Percentiles rank a stretch among this genome's conserved stretches.
Conservation (phyloP, 768 basidiomycete species). For the Albatrellus ellisii region DNA sequence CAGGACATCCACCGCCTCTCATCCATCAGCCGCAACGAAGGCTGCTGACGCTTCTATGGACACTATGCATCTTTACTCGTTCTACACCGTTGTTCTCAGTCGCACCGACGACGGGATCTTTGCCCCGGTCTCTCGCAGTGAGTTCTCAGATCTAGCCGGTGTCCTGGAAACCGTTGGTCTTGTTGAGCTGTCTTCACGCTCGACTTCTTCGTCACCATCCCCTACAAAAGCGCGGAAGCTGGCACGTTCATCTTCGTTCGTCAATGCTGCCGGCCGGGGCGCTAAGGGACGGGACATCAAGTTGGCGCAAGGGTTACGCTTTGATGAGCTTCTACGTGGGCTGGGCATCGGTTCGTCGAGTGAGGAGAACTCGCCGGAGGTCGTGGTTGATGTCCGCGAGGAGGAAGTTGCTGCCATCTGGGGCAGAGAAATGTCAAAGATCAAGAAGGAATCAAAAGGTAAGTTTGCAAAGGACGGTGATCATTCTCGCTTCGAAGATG, state of each 20-base stretch:
- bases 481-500: constrained; percentile 25
- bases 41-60: constrained; percentile 32
- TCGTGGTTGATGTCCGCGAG: constrained; percentile 26
- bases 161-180: constrained; percentile 67
- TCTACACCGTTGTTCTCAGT: constrained; percentile 46
- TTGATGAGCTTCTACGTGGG: constrained; percentile 60
- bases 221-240: constrained; percentile 38
- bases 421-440: constrained; percentile 34
- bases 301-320: constrained; percentile 48
- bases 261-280: constrained; percentile 20
- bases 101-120: constrained; percentile 43
- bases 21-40: constrained; percentile 15
- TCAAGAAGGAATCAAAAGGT: constrained; percentile 28
- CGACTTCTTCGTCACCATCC: constrained; percentile 18
- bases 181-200: constrained; percentile 28
- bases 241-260: constrained; percentile 47
- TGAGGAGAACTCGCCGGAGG: constrained; percentile 16
- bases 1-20: no score
- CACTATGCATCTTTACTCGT: constrained; percentile 45
- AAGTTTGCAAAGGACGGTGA: constrained; percentile 17
- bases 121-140: constrained; percentile 55
- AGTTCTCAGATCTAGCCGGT: constrained; percentile 60
- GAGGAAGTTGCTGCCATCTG: constrained; percentile 43
- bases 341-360: constrained; percentile 33
- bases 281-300: constrained; percentile 30